These are phyloP conservation scores for Nevesoporus exiguus DNA, from an alignment of 768 basidiomycete species.

Conservation along the genomic window DNA sequence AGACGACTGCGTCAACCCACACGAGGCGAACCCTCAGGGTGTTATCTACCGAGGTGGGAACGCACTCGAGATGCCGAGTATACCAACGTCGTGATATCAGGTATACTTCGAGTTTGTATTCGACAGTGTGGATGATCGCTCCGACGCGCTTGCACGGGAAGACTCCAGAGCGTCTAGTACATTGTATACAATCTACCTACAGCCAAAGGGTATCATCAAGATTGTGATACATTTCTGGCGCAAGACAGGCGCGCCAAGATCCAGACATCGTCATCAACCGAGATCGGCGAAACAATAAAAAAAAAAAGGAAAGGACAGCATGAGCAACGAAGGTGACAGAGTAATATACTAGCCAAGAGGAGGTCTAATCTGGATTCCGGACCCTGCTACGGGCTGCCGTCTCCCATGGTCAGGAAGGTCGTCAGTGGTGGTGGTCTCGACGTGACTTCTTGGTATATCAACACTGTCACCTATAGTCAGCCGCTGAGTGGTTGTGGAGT, in stretches of 20 bases:
- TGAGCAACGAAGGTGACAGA: too few relatives aligned
- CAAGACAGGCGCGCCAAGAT: neutral
- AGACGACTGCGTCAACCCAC: too few relatives aligned
- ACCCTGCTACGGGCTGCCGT: conserved; percentile 7
- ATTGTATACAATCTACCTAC: neutral
- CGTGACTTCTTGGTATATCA: conserved; percentile 53
- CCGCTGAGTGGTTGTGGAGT: neutral
- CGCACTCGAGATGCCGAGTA: too few relatives aligned
- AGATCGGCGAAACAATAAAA: neutral
- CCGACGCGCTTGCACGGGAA: too few relatives aligned
- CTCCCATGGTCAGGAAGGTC: conserved; percentile 14
- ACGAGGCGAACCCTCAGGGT: too few relatives aligned
- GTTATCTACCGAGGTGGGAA: too few relatives aligned
- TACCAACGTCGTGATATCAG: too few relatives aligned
- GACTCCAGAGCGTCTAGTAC: neutral
- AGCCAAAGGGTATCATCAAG: neutral
- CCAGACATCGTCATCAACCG: too few relatives aligned
- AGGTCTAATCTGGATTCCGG: too few relatives aligned
- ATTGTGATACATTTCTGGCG: neutral
- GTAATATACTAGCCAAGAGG: neutral
- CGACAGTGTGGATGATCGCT: too few relatives aligned
- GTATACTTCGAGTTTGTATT: too few relatives aligned
- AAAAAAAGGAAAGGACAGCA: neutral
- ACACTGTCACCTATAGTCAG: conserved; percentile 18
- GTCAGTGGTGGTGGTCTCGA: conserved; percentile 12